phyloP scores from a whole-genome alignment of 805 yeast genomes.

The Blastobotrys terrestris region DNA sequence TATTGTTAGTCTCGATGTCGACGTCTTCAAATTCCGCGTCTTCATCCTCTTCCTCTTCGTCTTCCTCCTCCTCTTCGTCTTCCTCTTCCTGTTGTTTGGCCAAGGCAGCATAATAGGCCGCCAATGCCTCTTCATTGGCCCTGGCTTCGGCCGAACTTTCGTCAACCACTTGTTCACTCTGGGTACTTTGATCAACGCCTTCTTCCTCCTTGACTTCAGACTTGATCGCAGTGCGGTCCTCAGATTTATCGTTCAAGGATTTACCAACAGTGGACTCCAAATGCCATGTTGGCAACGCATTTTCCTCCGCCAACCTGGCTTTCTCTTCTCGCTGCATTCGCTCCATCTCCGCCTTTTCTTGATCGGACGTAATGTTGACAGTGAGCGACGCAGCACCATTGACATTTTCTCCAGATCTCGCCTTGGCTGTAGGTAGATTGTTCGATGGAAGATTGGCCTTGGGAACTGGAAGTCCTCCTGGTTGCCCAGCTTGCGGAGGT shows the following conservation, averaged over 20 bases:
- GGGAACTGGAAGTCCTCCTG: slow-evolving; percentile 10
- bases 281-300: slow-evolving; percentile 97
- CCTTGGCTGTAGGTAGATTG: slow-evolving; percentile 26
- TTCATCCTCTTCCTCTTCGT: slow-evolving; percentile 40
- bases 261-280: slow-evolving; percentile 83
- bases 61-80: slow-evolving; percentile 52
- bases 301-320: slow-evolving; percentile 72
- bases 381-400: slow-evolving; percentile 70
- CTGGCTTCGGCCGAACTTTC: slow-evolving; percentile 45
- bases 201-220: slow-evolving; percentile 15
- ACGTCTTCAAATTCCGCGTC: slow-evolving; percentile 43
- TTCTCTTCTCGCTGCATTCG: slow-evolving; percentile 64
- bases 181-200: slow-evolving; percentile 13
- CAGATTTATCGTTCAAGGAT: slow-evolving; percentile 28
- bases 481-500: slow-evolving; percentile 26
- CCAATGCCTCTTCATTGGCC: slow-evolving; percentile 65
- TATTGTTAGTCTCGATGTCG: slow-evolving; percentile 15
- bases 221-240: slow-evolving; percentile 10
- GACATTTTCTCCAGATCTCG: slow-evolving; percentile 27
- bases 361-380: slow-evolving; percentile 80
- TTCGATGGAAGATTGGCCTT: slow-evolving; percentile 27
- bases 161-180: slow-evolving; percentile 6
- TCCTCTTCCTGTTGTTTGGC: slow-evolving; percentile 64
- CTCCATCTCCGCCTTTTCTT: slow-evolving; percentile 67
- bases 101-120: slow-evolving; percentile 71